These are phyloP conservation scores for Tricholoma sp. DNA, from an alignment of 768 basidiomycete species.

Conservation along the genomic window DNA sequence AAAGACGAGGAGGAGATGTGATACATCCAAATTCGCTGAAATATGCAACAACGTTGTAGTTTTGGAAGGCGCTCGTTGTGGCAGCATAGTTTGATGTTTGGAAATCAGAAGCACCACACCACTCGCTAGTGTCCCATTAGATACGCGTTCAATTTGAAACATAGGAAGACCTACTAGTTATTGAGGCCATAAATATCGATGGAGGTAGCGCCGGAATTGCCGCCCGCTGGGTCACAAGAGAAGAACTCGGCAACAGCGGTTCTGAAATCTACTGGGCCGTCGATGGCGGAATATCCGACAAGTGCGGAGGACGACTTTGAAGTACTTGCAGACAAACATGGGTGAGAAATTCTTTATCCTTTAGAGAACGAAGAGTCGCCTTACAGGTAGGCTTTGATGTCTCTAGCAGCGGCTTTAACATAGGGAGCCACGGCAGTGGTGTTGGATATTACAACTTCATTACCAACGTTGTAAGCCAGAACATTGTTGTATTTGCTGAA, in stretches of 20 bases:
- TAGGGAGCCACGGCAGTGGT: slow-evolving; percentile 66
- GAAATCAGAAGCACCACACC: slow-evolving; percentile 72
- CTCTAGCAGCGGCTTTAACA: slow-evolving; percentile 89
- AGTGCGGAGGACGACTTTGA: slow-evolving; percentile 62
- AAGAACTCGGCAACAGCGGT: slow-evolving; percentile 72
- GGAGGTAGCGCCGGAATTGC: slow-evolving; percentile 50
- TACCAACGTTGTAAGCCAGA: slow-evolving; percentile 85
- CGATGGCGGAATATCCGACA: slow-evolving; percentile 83
- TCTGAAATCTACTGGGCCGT: slow-evolving; percentile 61
- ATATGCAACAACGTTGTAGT: slow-evolving; percentile 79
- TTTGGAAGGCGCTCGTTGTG: slow-evolving; percentile 49
- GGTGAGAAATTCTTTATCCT: not conserved
- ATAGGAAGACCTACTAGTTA: slow-evolving; percentile 57
- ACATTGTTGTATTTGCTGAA: slow-evolving; percentile 89
- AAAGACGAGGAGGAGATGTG: slow-evolving; percentile 54
- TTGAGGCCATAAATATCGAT: slow-evolving; percentile 89
- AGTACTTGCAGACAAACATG: slow-evolving; percentile 33
- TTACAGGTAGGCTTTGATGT: slow-evolving; percentile 80
- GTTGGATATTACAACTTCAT: slow-evolving; percentile 61
- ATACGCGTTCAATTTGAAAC: not conserved
- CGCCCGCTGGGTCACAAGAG: slow-evolving; percentile 59
- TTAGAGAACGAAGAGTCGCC: slow-evolving; percentile 18
- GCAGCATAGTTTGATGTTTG: slow-evolving; percentile 45
- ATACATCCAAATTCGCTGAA: slow-evolving; percentile 88
- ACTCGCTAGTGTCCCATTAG: slow-evolving; percentile 47